phyloP scores from a whole-genome alignment of 306 rosid species.

The Cucumis cinereus region DNA sequence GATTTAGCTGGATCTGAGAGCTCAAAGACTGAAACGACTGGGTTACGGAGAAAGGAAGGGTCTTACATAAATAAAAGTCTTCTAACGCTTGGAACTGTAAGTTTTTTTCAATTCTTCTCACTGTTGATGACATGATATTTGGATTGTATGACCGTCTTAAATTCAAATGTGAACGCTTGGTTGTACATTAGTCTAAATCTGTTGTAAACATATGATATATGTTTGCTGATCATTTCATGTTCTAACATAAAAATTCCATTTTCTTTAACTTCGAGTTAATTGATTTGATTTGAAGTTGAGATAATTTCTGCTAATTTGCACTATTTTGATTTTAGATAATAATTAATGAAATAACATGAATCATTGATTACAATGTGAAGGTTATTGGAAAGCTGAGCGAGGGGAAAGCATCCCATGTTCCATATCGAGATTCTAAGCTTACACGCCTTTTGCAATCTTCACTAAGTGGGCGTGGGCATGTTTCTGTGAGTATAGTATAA shows the following conservation, averaged over 20 bases:
- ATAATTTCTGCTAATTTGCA: not conserved
- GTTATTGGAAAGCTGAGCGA: conserved; percentile 95
- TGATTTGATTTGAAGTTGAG: not conserved
- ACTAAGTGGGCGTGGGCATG: conserved; percentile 91
- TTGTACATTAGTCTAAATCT: not conserved
- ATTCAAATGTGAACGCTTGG: not conserved
- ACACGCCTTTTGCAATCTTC: conserved; percentile 97
- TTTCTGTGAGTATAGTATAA: conserved; percentile 58
- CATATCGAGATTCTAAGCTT: conserved; percentile 98
- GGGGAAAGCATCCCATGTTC: conserved; percentile 99
- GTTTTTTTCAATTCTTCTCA: conserved; percentile 18
- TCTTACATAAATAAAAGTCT: conserved; percentile 98
- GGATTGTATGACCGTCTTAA: not conserved
- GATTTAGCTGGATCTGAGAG: conserved; percentile 99
- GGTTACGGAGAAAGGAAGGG: conserved; percentile 94
- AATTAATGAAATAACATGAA: not conserved
- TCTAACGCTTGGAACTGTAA: conserved; percentile 96
- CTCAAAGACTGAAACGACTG: conserved; percentile 98
- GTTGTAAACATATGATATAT: not conserved
- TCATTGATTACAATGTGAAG: conserved; percentile 48
- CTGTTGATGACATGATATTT: not conserved
- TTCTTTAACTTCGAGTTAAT: not conserved
- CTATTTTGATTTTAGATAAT: not conserved
- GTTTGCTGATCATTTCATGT: not conserved
- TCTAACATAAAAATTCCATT: not conserved